A percentile compares a stretch with the other conserved stretches of the same genome.
phyloP scores from a whole-genome alignment of 805 yeast species.

The Barnettozyma sucrosica region DNA sequence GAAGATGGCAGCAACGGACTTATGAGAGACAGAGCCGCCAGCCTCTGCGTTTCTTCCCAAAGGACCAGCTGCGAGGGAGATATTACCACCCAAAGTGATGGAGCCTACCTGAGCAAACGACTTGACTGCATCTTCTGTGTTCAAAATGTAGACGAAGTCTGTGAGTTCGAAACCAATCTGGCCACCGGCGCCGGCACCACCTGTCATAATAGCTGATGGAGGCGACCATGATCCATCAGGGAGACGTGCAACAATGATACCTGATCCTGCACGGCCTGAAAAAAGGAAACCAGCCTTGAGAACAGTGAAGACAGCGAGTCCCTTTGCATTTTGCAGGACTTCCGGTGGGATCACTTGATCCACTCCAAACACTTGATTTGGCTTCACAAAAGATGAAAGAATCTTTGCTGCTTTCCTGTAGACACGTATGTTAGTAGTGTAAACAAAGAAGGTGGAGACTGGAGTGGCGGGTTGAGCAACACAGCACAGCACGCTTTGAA shows the following conservation, averaged over 20 bases:
- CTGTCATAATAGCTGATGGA: conserved; percentile 91
- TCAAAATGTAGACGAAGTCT: conserved; percentile 90
- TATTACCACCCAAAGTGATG: conserved; percentile 89
- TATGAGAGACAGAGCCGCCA: conserved; percentile 87
- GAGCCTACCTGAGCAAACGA: conserved; percentile 93
- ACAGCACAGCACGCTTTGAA: background rate
- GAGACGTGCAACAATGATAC: conserved; percentile 86
- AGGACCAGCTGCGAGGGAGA: conserved; percentile 96
- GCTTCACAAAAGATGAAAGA: conserved; percentile 84
- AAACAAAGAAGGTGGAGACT: background rate
- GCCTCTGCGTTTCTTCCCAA: conserved; percentile 97
- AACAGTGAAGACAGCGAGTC: conserved; percentile 89
- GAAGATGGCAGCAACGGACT: conserved; percentile 84
- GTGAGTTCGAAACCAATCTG: conserved; percentile 95
- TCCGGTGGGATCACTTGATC: conserved; percentile 87
- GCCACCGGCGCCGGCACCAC: conserved; percentile 99
- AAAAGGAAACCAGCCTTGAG: conserved; percentile 93
- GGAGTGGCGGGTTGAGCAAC: background rate
- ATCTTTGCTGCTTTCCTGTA: conserved; percentile 86
- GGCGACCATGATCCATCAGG: conserved; percentile 98
- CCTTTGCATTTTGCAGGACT: conserved; percentile 83
- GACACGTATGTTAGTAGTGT: conserved; percentile 13
- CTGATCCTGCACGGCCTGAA: conserved; percentile 97
- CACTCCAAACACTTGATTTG: conserved; percentile 88
- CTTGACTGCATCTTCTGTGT: conserved; percentile 82